Evolutionary conservation across 257 asterid genomes (phyloP).

Genomic region (Fraxinus americana): DNA sequence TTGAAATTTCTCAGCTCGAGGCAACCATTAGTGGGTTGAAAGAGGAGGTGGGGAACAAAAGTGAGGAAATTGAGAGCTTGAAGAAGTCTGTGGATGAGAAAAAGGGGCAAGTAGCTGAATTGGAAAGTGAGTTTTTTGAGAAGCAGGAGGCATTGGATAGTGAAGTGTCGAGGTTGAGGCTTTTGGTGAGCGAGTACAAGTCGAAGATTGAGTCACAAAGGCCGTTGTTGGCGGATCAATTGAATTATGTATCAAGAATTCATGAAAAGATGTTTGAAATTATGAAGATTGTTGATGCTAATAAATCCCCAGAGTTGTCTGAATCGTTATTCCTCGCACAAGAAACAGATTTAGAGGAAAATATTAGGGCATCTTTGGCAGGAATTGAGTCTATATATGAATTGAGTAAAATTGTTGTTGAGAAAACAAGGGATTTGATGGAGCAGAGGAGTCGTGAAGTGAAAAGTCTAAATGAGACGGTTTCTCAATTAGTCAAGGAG

Average conservation of each 20-base stretch:
- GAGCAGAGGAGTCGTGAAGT: constrained; percentile 71
- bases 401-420: constrained; percentile 64
- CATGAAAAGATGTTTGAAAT: constrained; percentile 68
- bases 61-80: constrained; percentile 51
- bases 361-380: constrained; percentile 76
- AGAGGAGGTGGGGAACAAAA: constrained; percentile 68
- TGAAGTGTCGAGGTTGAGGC: constrained; percentile 56
- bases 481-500: constrained; percentile 74
- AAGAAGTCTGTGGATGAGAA: constrained; percentile 53
- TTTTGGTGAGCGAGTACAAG: constrained; percentile 58
- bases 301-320: constrained; percentile 68
- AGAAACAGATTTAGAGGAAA: constrained; percentile 89
- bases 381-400: constrained; percentile 91
- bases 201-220: constrained; percentile 60
- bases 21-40: constrained; percentile 74
- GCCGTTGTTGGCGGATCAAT: constrained; percentile 72
- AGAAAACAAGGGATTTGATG: constrained; percentile 67
- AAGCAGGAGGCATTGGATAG: constrained; percentile 53
- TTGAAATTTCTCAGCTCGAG: constrained; percentile 92
- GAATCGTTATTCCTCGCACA: constrained; percentile 87
- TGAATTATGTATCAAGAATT: constrained; percentile 63
- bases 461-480: constrained; percentile 62
- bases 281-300: constrained; percentile 77
- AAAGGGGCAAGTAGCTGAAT: constrained; percentile 44
- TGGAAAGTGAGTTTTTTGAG: constrained; percentile 58